These are phyloP conservation scores for Nannochloropsis salina DNA, from an alignment of 108 stramenopile species.

Conservation along the genomic window DNA sequence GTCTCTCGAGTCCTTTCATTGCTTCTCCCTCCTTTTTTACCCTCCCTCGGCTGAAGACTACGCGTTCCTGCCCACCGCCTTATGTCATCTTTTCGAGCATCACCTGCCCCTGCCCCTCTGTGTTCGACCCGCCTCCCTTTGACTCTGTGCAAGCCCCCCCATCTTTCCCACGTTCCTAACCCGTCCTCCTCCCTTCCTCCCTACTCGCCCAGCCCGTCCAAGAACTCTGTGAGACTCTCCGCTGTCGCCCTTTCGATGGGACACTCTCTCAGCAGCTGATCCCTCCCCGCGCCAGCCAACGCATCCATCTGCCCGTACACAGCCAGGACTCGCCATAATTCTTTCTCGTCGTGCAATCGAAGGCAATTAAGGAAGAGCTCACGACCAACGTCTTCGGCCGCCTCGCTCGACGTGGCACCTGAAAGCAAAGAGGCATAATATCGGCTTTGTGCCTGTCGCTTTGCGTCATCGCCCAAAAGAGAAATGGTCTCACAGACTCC, in stretches of 20 bases:
- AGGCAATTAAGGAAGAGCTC: not conserved
- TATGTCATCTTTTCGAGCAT: too few relatives aligned
- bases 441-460: not conserved
- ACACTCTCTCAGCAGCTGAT: not conserved
- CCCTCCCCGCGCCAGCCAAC: not conserved
- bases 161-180: not conserved
- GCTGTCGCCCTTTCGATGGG: not conserved
- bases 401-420: not conserved
- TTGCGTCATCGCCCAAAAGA: not conserved
- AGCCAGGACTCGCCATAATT: not conserved
- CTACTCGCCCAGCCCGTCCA: not conserved
- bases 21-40: too few relatives aligned
- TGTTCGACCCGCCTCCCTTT: too few relatives aligned
- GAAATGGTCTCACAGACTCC: not conserved
- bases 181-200: not conserved
- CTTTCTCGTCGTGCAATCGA: not conserved
- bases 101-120: too few relatives aligned
- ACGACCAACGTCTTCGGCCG: not conserved
- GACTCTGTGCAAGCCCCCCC: not conserved
- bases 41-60: too few relatives aligned
- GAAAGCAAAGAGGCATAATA: not conserved
- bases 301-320: not conserved
- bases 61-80: too few relatives aligned
- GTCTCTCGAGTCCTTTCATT: too few relatives aligned
- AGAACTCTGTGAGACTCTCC: not conserved